Conservation (phyloP, 106 monocot genomes). For the Ottelia alismoides region DNA sequence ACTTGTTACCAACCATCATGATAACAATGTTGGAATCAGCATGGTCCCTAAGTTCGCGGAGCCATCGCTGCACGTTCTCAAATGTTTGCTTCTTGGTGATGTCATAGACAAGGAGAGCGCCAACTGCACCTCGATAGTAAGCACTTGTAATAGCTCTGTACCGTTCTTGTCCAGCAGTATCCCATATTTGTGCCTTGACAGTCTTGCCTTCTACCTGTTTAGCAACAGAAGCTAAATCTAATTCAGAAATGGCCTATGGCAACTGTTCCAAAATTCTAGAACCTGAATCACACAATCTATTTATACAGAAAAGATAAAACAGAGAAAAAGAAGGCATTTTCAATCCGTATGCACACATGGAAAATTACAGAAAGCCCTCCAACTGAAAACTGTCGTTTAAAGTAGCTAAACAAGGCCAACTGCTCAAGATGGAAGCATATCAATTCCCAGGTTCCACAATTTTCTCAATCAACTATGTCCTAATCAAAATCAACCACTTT, state of each 20-base stretch:
- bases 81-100: conserved; percentile 23
- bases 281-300: too few species aligned
- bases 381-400: too few species aligned
- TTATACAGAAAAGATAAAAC: too few species aligned
- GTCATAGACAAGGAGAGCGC: conserved; percentile 21
- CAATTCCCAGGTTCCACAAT: too few species aligned
- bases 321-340: too few species aligned
- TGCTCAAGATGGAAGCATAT: too few species aligned
- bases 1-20: conserved; percentile 26
- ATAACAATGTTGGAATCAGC: conserved; percentile 19
- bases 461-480: too few species aligned
- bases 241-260: neutral
- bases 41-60: conserved; percentile 17
- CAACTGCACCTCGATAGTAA: conserved; percentile 21
- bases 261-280: too few species aligned
- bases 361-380: too few species aligned
- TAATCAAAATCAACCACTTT: too few species aligned
- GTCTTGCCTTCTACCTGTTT: conserved; percentile 20
- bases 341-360: too few species aligned
- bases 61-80: conserved; percentile 21
- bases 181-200: conserved; percentile 25
- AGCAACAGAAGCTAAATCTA: neutral
- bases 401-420: too few species aligned
- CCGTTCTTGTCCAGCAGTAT: conserved; percentile 23
- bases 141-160: conserved; percentile 25